Base-by-base conservation (phyloP, 1,139 yeast genomes). In the Keqinozyma sinolaborantium region DNA sequence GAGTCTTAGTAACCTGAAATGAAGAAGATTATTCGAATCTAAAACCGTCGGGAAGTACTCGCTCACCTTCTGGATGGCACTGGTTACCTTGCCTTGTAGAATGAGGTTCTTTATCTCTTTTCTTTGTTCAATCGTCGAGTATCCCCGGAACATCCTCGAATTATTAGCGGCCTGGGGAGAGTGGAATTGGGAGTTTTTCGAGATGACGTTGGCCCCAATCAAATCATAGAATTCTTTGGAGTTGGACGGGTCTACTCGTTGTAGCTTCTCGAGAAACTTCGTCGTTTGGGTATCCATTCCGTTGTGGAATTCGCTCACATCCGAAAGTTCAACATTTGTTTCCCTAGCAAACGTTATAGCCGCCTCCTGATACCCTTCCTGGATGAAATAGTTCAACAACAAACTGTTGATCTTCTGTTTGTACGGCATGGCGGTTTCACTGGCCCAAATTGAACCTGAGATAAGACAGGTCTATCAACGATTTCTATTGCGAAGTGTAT, bases 1-100 rank as follows among this genome's bases (percentile, higher is more conserved):
- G 36, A 82, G 56, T 32, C 84, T 61, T 32, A 80, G 53, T 25
- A 83, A 56, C 50, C 77, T 76, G 56, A 81, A 82, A 47, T 81
- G 81, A n/a, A 82, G 56, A 24, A 72, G 56, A 38, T 73, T 73
- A 44, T 77, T 75, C 21, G 68, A 56, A 40, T 77, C 83, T 16
- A 79, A 54, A 13, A 79, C 56, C 2, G 70, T 63, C 0, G 85
- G 84, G 49, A 70, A 78, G 31, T 66, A 53, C 29, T 62, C 56
- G 42, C 72, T 69, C 14, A 78, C 62, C 34, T 61, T 56, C 18
- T 55, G 51, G 3, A 77, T 72, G 0, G 79, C 77, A 12, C 56
- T 53, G 5, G 72, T 64, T 2, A 77, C 66, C 14, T 64, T 54
- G 0, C 85, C 85, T 24, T 59, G 56, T 21, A 77, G 50, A 14